Percentiles rank a stretch among this genome's conserved stretches.
These are phyloP conservation scores for Sabuloglossum arenarium DNA, from an alignment of 495 filamentous ascomycete genomes.

Conservation along the genomic window DNA sequence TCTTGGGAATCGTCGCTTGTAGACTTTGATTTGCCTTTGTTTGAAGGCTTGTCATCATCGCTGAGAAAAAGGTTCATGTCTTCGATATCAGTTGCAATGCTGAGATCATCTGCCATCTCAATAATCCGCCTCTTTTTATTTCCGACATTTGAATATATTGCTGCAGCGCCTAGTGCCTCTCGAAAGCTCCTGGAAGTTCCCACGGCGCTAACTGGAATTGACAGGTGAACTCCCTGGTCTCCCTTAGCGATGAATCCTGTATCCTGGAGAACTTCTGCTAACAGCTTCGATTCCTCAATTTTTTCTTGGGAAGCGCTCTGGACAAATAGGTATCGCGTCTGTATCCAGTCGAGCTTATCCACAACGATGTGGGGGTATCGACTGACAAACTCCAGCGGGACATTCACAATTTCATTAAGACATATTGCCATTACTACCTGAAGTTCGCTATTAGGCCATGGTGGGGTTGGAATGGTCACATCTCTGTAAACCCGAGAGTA, in stretches of 20 bases:
- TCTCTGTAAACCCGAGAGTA: background rate
- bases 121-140: too few relatives aligned
- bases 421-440: conserved; percentile 39
- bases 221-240: conserved; percentile 12
- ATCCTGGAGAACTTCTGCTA: conserved; percentile 29
- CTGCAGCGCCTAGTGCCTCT: background rate
- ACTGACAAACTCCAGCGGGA: conserved; percentile 35
- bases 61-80: conserved; percentile 27
- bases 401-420: conserved; percentile 77
- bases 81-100: conserved; percentile 29
- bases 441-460: conserved; percentile 53
- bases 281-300: conserved; percentile 8
- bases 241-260: conserved; percentile 24
- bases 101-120: conserved; percentile 5
- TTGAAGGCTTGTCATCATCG: conserved; percentile 10
- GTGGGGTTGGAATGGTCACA: too few relatives aligned
- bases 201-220: conserved; percentile 31
- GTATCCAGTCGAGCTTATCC: conserved; percentile 65
- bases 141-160: too few relatives aligned
- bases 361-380: conserved; percentile 47
- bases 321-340: conserved; percentile 75
- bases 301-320: conserved; percentile 13
- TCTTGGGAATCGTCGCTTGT: background rate
- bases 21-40: conserved; percentile 7
- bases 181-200: conserved; percentile 15